Evolutionary conservation across 805 yeast genomes (phyloP).

Genomic region (Pichia kluyveri): DNA sequence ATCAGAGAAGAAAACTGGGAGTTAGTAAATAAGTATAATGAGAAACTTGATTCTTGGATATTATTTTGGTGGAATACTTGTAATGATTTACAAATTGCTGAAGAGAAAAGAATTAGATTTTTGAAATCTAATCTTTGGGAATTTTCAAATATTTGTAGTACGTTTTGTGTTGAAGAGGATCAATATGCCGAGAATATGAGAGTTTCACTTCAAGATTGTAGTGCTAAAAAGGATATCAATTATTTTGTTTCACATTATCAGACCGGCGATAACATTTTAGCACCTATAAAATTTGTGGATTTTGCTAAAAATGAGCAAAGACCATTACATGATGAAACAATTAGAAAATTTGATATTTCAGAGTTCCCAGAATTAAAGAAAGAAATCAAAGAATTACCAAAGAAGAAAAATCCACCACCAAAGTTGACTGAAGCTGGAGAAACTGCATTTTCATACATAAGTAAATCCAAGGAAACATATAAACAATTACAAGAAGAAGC

Average conservation of each 20-base stretch:
- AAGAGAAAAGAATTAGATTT: slow-evolving; percentile 62
- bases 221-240: slow-evolving; percentile 48
- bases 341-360: slow-evolving; percentile 9
- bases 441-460: slow-evolving; percentile 18
- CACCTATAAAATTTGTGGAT: slow-evolving; percentile 58
- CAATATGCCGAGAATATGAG: slow-evolving; percentile 67
- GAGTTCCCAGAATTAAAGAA: slow-evolving; percentile 13
- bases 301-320: slow-evolving; percentile 29
- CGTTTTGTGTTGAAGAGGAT: slow-evolving; percentile 72
- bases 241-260: slow-evolving; percentile 44
- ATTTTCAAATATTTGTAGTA: slow-evolving; percentile 63
- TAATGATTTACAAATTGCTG: slow-evolving; percentile 55
- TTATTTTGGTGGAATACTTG: slow-evolving; percentile 64
- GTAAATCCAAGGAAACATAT: slow-evolving; percentile 24
- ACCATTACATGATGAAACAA: not conserved
- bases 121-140: slow-evolving; percentile 69
- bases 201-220: slow-evolving; percentile 57
- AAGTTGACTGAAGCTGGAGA: slow-evolving; percentile 19
- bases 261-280: slow-evolving; percentile 55
- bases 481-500: slow-evolving; percentile 21
- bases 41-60: slow-evolving; percentile 54
- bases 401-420: slow-evolving; percentile 22
- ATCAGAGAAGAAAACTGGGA: slow-evolving; percentile 50
- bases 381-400: not conserved
- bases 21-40: slow-evolving; percentile 42